Percentiles rank a stretch among this genome's conserved stretches.
Evolutionary conservation across 2,329 filamentous ascomycete genomes (phyloP).

Genomic region (Hypoxylon sp.): DNA sequence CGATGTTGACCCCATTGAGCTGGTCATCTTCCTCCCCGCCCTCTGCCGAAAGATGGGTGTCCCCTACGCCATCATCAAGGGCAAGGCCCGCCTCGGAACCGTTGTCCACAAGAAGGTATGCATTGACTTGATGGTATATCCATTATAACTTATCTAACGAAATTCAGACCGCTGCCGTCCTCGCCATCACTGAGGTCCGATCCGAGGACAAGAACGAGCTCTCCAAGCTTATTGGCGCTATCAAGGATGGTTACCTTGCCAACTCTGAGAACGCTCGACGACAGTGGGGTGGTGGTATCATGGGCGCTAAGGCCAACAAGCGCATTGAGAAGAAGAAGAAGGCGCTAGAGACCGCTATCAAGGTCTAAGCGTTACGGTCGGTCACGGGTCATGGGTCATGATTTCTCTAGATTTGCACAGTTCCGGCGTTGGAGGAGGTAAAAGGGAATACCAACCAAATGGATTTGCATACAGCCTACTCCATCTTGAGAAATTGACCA

Average conservation of each 20-base stretch:
- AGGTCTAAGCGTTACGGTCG: conserved; percentile 78
- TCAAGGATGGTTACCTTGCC: conserved; percentile 98
- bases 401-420: conserved; percentile 56
- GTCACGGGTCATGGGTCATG: conserved; percentile 54
- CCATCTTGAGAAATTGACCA: conserved; percentile 49
- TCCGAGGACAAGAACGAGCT: conserved; percentile 98
- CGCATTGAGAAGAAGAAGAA: conserved; percentile 88
- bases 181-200: conserved; percentile 96
- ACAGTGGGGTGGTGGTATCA: conserved; percentile 99
- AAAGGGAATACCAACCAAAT: conserved; percentile 57
- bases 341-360: conserved; percentile 93
- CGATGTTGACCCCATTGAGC: conserved; percentile 99
- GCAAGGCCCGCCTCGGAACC: conserved; percentile 98
- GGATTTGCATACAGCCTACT: conserved; percentile 55
- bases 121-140: not conserved
- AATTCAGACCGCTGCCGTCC: conserved; percentile 91
- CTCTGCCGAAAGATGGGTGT: conserved; percentile 99
- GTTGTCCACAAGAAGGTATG: conserved; percentile 99
- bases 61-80: conserved; percentile 99
- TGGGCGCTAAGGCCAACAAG: conserved; percentile 93
- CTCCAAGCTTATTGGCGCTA: conserved; percentile 92
- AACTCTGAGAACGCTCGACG: conserved; percentile 92
- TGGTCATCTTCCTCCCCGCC: conserved; percentile 98
- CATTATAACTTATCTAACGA: conserved; percentile 51
- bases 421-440: conserved; percentile 57